Evolutionary conservation across 352 stramenopile species (phyloP).

Genomic region (Globisporangium splendens): DNA sequence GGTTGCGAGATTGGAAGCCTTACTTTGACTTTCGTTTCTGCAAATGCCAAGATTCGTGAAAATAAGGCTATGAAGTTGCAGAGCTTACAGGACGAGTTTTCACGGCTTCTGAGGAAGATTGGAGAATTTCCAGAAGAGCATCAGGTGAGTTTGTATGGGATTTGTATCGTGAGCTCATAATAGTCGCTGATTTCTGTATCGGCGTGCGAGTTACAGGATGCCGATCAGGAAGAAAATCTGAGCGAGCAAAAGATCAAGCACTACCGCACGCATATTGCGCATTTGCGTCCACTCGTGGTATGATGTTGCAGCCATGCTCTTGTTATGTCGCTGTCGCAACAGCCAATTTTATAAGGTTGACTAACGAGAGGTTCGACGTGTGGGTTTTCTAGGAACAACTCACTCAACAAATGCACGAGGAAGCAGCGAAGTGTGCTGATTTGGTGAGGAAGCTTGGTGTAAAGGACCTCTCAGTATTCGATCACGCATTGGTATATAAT

Average conservation of each 20-base stretch:
- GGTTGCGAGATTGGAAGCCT: no score
- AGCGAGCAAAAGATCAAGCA: conserved; percentile 9
- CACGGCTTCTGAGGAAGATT: not conserved
- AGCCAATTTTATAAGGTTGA: not conserved
- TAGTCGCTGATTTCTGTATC: no score
- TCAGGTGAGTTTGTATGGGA: not conserved
- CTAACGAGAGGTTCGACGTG: not conserved
- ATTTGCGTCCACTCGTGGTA: conserved; percentile 8
- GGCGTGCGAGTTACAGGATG: not conserved
- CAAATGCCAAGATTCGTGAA: conserved; percentile 11
- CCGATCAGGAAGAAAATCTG: conserved; percentile 7
- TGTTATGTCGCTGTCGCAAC: no score
- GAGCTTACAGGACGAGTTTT: not conserved
- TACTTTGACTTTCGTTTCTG: no score
- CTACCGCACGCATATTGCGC: conserved; percentile 5
- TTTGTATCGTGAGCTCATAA: no score
- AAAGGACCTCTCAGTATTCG: conserved; percentile 15
- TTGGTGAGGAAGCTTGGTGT: conserved; percentile 14
- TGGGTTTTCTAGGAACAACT: conserved; percentile 7
- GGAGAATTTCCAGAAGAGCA: not conserved
- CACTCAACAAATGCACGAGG: conserved; percentile 2
- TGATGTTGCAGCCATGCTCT: not conserved
- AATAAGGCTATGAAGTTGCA: not conserved
- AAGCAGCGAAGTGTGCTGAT: conserved; percentile 3
- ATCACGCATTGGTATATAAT: conserved; percentile 10